Conservation (phyloP, 768 basidiomycete species). For the Auricularia auricula-judae region DNA sequence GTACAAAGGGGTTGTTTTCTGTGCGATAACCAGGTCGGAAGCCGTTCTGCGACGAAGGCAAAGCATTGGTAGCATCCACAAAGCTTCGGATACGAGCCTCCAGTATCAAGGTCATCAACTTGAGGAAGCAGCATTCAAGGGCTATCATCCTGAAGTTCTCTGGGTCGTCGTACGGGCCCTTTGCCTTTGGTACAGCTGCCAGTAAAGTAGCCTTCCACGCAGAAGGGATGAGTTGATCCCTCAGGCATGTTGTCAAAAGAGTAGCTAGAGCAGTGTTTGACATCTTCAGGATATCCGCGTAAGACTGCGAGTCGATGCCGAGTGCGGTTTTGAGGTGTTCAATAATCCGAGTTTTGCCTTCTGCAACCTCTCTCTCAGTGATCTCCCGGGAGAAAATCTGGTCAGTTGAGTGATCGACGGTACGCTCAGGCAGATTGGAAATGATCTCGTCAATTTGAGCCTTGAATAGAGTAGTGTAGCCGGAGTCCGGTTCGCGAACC, state of each 20-base stretch:
- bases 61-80: slow-evolving; percentile 3
- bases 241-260: background rate
- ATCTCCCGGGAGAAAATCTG: background rate
- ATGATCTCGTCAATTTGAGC: background rate
- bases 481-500: too few species aligned
- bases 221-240: background rate
- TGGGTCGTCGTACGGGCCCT: slow-evolving; percentile 5
- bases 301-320: background rate
- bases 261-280: background rate
- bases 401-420: background rate
- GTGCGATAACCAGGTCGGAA: slow-evolving; percentile 14
- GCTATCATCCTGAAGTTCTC: slow-evolving; percentile 19
- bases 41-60: slow-evolving; percentile 20
- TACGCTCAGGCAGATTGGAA: background rate
- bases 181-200: background rate
- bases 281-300: background rate
- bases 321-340: background rate
- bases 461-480: background rate
- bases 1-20: slow-evolving; percentile 10
- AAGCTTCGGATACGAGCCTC: slow-evolving; percentile 9
- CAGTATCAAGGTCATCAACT: slow-evolving; percentile 15
- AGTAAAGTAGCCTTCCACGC: background rate
- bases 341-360: background rate
- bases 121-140: slow-evolving; percentile 20
- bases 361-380: background rate